Evolutionary conservation across 192 early-diverging fungal species (phyloP).

Genomic region (Cladochytrium replicatum): DNA sequence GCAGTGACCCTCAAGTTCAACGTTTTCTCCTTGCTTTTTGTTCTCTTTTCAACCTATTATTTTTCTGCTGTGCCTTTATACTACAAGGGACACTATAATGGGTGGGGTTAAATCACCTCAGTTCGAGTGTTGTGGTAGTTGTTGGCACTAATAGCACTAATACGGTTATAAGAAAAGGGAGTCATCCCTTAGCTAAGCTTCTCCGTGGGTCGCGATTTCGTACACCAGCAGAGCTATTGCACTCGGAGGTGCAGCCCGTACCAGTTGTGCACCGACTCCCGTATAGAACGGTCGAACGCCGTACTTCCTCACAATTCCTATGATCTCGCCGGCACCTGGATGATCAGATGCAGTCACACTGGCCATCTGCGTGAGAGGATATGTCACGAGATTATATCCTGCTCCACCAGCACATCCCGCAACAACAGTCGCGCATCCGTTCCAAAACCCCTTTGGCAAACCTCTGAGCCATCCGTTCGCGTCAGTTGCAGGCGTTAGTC

Average conservation of each 20-base stretch:
- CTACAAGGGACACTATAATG: no score
- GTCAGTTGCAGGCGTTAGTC: not conserved
- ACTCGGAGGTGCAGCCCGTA: constrained; percentile 38
- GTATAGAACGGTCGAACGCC: constrained; percentile 30
- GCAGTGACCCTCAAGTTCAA: constrained; percentile 2
- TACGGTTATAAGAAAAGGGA: no score
- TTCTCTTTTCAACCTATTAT: not conserved
- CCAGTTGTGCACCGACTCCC: constrained; percentile 35
- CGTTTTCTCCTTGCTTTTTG: not conserved
- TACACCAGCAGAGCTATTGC: constrained; percentile 40
- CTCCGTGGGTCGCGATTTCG: constrained; percentile 38
- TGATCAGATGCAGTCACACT: not conserved
- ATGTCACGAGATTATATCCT: constrained; percentile 7
- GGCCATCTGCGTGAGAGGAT: not conserved
- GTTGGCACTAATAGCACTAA: no score
- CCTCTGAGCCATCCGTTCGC: not conserved
- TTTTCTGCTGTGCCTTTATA: not conserved
- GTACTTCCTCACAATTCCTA: constrained; percentile 7
- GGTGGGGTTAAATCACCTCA: no score
- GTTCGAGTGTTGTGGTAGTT: no score
- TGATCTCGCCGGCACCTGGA: not conserved
- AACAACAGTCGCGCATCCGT: not conserved
- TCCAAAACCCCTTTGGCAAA: not conserved
- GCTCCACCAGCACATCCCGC: constrained; percentile 2
- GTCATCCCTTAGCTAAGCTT: no score